Base-by-base conservation (phyloP, 106 monocot species). In the Phalaenopsis aphrodite region DNA sequence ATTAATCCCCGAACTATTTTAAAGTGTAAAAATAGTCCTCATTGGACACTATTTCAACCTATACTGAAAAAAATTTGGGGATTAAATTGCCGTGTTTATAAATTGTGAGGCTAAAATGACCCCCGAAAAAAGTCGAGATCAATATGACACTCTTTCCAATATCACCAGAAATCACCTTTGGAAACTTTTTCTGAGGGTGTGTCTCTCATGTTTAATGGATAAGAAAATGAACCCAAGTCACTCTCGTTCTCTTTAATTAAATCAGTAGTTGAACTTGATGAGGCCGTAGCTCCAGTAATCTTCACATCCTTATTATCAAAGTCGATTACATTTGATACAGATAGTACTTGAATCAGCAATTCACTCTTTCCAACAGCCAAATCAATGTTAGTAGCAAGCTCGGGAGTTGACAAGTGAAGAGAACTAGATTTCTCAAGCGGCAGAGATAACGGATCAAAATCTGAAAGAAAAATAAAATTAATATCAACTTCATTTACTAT, bases 151-250 rank as follows among this genome's bases (percentile, higher is more conserved):
- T 30, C 30, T 30, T 30, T 30, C 46, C 55, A 80, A 24, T 56
- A 39, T 78, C 68, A 87, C 84, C 75, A 75, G 73, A 21, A 30
- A 46, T 87, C 71, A 78, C 38, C 75, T 48, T 24, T 15, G 67
- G 55, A n/a, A 3, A n/a, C 48, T 41, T 69, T 65, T 56, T 69
- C 71, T 16, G 52, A n/a, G 12, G 65, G 49, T 49, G 65, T 39
- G 19, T 9, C 55, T 55, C 42, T 68, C 46, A 77, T n/a, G 45
- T 76, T 76, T 18, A 69, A 45, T 68, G 69, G 8, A 19, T 55
- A 69, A 86, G 71, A 71, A 78, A 74, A 46, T 61, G 69, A 76
- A 76, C 11, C 15, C 5, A 61, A 38, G 66, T 71, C 75, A 39
- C 68, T 72, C 82, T 76, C 56, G 30, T n/a, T 11, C 3, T 85